A percentile compares a stretch with the other conserved stretches of the same genome.
phyloP scores from a whole-genome alignment of 176 grass and related monocot species.

The Ananas comosus region DNA sequence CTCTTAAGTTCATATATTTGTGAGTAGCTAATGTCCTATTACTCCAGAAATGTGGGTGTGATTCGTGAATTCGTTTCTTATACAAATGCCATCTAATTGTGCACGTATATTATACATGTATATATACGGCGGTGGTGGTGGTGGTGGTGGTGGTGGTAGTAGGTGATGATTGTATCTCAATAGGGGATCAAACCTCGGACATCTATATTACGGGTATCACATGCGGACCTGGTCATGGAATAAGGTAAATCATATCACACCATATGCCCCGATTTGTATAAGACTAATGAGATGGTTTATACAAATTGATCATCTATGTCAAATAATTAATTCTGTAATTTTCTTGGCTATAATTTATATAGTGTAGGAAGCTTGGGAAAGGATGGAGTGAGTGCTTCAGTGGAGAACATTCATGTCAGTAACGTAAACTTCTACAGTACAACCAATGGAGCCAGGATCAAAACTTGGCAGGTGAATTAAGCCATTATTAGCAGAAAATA shows the following conservation, averaged over 20 bases:
- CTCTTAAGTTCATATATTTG: too few species aligned
- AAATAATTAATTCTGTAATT: not conserved
- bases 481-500: not conserved
- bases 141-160: not conserved
- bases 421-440: conserved; percentile 26
- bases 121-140: too few species aligned
- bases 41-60: too few species aligned
- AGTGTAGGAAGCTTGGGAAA: conserved; percentile 49
- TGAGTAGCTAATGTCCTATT: too few species aligned
- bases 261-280: not conserved
- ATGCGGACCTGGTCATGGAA: conserved; percentile 48
- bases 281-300: not conserved
- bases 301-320: not conserved
- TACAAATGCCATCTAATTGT: too few species aligned
- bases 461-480: conserved; percentile 34
- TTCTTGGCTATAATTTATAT: not conserved
- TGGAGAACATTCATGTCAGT: conserved; percentile 41
- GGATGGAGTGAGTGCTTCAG: not conserved
- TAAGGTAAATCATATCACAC: conserved; percentile 29
- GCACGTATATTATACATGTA: not conserved
- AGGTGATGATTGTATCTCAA: conserved; percentile 59
- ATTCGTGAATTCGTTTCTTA: too few species aligned
- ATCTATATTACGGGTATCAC: conserved; percentile 22
- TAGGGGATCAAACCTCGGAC: conserved; percentile 26
- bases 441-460: conserved; percentile 44